A percentile compares a stretch with the other conserved stretches of the same genome.
Conservation (phyloP, 2,329 filamentous ascomycete genomes). For the Laburnicola sp. region DNA sequence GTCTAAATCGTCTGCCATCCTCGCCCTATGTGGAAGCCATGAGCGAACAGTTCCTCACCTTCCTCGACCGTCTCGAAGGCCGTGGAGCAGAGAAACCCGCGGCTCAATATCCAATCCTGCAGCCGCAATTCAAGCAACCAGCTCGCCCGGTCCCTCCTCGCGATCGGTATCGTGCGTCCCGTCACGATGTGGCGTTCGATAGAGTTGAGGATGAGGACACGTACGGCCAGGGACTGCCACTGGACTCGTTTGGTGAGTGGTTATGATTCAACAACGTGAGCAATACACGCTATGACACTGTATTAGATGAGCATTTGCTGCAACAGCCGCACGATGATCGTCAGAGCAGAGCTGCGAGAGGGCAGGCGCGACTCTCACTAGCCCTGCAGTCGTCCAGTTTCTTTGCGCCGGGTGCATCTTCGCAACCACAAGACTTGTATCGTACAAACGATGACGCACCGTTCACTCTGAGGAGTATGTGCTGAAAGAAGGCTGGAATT, state of each 20-base stretch:
- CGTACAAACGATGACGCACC: neutral
- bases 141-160: conserved; percentile 16
- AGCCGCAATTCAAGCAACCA: conserved; percentile 18
- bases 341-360: conserved; percentile 39
- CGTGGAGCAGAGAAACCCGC: neutral
- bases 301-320: conserved; percentile 43
- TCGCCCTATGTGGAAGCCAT: conserved; percentile 16
- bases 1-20: neutral
- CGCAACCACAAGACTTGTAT: conserved; percentile 7
- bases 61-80: conserved; percentile 16
- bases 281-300: neutral
- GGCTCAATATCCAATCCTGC: conserved; percentile 19
- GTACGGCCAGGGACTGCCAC: conserved; percentile 11
- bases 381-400: conserved; percentile 25
- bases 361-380: conserved; percentile 45
- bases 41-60: conserved; percentile 19
- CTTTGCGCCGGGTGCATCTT: conserved; percentile 6
- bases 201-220: conserved; percentile 29
- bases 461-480: neutral
- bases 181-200: conserved; percentile 24
- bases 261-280: neutral
- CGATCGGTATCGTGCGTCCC: conserved; percentile 31
- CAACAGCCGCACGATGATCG: conserved; percentile 37
- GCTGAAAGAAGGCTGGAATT: neutral
- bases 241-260: conserved; percentile 56